Conservation (phyloP, 306 rosid species). For the Cicer chorassanicum region DNA sequence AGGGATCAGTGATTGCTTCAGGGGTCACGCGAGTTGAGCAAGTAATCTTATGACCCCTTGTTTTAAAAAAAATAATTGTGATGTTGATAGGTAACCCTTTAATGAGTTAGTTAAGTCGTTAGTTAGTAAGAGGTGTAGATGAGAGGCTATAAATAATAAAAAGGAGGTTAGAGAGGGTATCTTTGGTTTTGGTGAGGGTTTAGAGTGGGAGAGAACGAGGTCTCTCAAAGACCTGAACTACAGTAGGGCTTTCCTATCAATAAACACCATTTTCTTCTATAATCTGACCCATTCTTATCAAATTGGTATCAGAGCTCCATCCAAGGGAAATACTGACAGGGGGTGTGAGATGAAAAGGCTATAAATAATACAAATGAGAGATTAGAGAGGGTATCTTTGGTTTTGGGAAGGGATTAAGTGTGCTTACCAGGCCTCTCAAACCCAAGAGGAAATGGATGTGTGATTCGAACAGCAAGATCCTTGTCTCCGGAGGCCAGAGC, state of each 20-base stretch:
- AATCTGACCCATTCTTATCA: neutral
- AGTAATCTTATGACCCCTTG: constrained; percentile 52
- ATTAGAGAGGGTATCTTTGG: neutral
- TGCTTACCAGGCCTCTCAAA: neutral
- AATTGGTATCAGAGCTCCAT: neutral
- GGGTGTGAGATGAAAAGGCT: neutral
- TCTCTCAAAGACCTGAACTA: neutral
- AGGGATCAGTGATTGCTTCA: constrained; percentile 84
- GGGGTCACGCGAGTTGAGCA: constrained; percentile 84
- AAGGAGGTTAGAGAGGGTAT: neutral
- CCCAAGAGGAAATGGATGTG: too few species aligned
- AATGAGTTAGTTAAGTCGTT: neutral
- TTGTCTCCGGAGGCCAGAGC: too few species aligned
- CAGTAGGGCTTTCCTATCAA: neutral
- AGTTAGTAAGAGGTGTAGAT: neutral
- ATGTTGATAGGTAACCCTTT: neutral
- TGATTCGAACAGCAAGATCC: too few species aligned
- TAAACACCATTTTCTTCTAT: neutral
- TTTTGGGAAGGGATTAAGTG: neutral
- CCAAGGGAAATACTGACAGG: neutral
- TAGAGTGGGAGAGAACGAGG: neutral
- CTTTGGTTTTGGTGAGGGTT: neutral
- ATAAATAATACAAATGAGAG: neutral
- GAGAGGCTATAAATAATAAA: neutral
- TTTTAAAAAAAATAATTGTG: constrained; percentile 27